A percentile compares a stretch with the other conserved stretches of the same genome.
These are phyloP conservation scores for Phialophora verrucosa DNA, from an alignment of 2,329 filamentous ascomycete genomes.

Conservation along the genomic window DNA sequence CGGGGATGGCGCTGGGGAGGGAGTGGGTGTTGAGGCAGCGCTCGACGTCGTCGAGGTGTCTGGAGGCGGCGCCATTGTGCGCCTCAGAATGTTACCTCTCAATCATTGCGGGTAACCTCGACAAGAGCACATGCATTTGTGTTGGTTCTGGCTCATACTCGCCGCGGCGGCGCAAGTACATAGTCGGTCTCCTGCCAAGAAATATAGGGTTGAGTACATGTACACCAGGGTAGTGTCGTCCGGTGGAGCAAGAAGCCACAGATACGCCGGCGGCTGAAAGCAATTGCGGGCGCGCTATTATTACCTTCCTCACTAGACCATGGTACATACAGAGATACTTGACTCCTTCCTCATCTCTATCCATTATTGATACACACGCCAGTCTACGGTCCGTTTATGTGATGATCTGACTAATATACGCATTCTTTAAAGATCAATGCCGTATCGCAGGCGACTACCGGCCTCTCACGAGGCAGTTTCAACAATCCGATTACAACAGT, in stretches of 20 bases:
- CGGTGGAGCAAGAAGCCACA: not conserved
- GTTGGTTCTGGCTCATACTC: not conserved
- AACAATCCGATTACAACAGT: not conserved
- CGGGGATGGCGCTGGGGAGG: slow-evolving; percentile 42
- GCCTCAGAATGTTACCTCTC: slow-evolving; percentile 32
- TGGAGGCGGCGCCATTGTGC: slow-evolving; percentile 38
- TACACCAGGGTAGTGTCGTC: not conserved
- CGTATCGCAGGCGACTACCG: not conserved
- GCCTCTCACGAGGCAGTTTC: not conserved
- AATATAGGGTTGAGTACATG: not conserved
- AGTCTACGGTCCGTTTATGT: not conserved
- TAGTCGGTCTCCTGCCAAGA: not conserved
- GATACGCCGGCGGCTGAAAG: too few relatives aligned
- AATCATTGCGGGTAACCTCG: slow-evolving; percentile 28
- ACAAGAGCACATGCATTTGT: not conserved
- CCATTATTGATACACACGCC: not conserved
- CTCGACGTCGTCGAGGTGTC: slow-evolving; percentile 13
- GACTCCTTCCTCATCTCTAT: not conserved
- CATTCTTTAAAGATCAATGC: not conserved
- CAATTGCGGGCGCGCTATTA: too few relatives aligned
- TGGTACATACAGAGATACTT: too few relatives aligned
- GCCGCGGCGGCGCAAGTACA: not conserved
- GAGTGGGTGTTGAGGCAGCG: slow-evolving; percentile 33
- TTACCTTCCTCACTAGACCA: not conserved
- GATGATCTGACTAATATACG: not conserved